A percentile compares a stretch with the other conserved stretches of the same genome.
Evolutionary conservation across 2,329 filamentous ascomycete species (phyloP).

Genomic region (Ophiostoma himal-ulmi): DNA sequence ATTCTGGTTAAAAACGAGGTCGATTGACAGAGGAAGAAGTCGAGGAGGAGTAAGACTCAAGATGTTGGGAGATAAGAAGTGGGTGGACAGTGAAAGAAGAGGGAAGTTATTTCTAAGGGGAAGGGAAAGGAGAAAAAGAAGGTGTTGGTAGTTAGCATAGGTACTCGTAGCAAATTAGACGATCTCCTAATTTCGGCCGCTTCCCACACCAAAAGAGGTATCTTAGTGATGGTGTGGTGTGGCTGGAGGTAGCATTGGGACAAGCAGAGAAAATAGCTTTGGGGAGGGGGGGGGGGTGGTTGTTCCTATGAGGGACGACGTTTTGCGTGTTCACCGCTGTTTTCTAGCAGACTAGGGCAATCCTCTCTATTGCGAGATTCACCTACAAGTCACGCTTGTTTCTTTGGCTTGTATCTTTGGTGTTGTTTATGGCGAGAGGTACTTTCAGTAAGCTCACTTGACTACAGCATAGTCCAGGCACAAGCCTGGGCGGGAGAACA

Average conservation of each 20-base stretch:
- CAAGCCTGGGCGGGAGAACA: neutral
- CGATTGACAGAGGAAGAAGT: neutral
- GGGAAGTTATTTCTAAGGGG: neutral
- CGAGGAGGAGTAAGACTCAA: constrained; percentile 1
- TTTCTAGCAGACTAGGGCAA: constrained; percentile 19
- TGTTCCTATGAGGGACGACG: neutral
- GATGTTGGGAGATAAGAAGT: constrained; percentile 4
- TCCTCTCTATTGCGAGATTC: neutral
- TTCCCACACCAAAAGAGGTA: constrained; percentile 6
- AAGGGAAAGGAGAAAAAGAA: constrained; percentile 36
- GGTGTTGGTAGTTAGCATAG: neutral
- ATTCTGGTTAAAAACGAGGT: neutral
- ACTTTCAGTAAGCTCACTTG: neutral
- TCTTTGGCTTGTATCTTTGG: neutral
- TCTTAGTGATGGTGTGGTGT: constrained; percentile 4
- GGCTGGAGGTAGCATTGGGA: constrained; percentile 12
- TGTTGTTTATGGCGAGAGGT: neutral
- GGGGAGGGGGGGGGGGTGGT: neutral
- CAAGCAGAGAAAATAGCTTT: constrained; percentile 4
- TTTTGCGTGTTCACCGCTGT: constrained; percentile 23
- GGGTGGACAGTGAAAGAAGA: constrained; percentile 3
- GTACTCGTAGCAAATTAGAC: constrained; percentile 9
- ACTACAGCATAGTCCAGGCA: neutral
- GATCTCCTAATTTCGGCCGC: constrained; percentile 10
- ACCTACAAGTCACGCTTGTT: neutral